A percentile compares a stretch with the other conserved stretches of the same genome.
phyloP scores from a whole-genome alignment of 768 basidiomycete genomes.

The Gymnopilus dilepis region DNA sequence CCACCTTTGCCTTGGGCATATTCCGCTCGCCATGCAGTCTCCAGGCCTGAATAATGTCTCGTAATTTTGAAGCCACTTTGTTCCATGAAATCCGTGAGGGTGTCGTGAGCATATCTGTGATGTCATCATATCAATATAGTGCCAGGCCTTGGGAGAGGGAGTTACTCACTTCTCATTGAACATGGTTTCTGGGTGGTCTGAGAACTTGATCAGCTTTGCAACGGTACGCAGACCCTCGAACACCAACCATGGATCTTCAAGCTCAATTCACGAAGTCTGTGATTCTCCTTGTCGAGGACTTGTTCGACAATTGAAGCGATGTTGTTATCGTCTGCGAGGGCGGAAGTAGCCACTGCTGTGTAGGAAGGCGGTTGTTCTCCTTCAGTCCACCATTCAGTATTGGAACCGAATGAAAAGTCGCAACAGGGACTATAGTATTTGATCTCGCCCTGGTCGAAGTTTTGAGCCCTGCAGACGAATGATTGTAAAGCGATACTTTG shows the following conservation, averaged over 20 bases:
- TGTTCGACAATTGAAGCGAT: conserved; percentile 60
- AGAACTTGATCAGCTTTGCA: neutral
- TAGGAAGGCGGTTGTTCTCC: conserved; percentile 50
- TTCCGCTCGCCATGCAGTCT: conserved; percentile 82
- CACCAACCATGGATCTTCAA: conserved; percentile 72
- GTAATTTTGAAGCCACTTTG: conserved; percentile 74
- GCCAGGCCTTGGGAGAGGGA: neutral
- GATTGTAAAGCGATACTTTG: neutral
- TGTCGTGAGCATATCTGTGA: conserved; percentile 72
- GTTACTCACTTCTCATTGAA: conserved; percentile 68
- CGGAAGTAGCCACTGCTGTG: conserved; percentile 25
- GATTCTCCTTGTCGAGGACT: conserved; percentile 54
- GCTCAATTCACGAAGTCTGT: conserved; percentile 66
- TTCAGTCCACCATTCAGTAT: conserved; percentile 32
- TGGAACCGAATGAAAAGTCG: conserved; percentile 43
- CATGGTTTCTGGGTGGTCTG: conserved; percentile 69
- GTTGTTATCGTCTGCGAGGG: conserved; percentile 22
- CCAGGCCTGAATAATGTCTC: conserved; percentile 67
- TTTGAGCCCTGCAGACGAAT: neutral
- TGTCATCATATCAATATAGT: conserved; percentile 6
- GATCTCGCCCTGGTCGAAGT: conserved; percentile 19
- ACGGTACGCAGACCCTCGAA: neutral
- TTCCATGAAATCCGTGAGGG: conserved; percentile 69
- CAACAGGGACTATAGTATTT: conserved; percentile 47
- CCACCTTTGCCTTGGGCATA: conserved; percentile 64